Evolutionary conservation across 768 basidiomycete species (phyloP), one percentile per base, ranked within the genome.

Genomic region (Kwoniella sp.): DNA sequence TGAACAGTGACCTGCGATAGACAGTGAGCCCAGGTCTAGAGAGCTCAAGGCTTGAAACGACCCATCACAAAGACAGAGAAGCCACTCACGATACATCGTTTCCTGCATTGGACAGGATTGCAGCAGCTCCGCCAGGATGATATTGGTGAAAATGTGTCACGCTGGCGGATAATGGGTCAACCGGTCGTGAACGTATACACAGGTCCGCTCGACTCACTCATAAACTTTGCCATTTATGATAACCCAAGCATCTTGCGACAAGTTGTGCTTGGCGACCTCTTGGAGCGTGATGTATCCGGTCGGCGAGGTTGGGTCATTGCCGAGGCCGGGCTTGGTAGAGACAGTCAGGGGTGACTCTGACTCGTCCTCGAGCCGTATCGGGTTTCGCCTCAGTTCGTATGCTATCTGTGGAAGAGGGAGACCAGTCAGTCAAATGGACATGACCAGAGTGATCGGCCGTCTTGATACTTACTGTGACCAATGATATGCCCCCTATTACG

Each of bases 191-290:
- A 2, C 41, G 17, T n/a, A 45, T 55, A 28, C 8, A 30, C 17
- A 37, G 1, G 2, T 4, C 23, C 4, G 25, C 15, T 1, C 2
- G 0, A 71, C 77, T 73, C 66, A 79, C 77, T 80, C 79, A 56
- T 73, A 80, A 5, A 80, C 76, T 31, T 75, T 72, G 5, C 79
- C 79, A 47, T 76, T 69, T 22, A 80, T 61, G 4, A 80, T 68
- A 1, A 80, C 77, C 79, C 79, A 80, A 9, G 73, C 71, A 60
- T 78, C 76, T 8, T 80, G 73, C n/a, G 74, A 58, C 4, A 76
- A 56, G 61, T 76, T 67, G 63, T 79, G 78, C 30, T 52, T 65
- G 13, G 68, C 73, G 2, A 79, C 76, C 52, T 79, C 70, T 45
- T 26, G 25, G 58, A 67, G 47, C 17, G 63, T 50, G n/a, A 65